phyloP scores from a whole-genome alignment of 2,329 filamentous ascomycete genomes.

The Epichloe scottii region DNA sequence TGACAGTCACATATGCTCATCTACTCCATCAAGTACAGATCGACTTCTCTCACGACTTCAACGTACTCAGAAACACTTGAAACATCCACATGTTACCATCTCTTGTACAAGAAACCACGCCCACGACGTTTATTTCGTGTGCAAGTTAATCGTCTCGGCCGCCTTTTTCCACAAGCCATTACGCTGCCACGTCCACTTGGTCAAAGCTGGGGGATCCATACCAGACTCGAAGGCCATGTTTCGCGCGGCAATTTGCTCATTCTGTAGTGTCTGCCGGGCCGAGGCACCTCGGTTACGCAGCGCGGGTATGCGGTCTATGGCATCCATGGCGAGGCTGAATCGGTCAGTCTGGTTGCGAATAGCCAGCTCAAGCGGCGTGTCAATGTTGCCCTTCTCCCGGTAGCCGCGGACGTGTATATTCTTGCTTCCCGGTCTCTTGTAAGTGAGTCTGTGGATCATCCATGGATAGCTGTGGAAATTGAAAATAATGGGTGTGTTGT shows the following conservation, averaged over 20 bases:
- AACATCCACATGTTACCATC: not conserved
- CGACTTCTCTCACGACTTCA: not conserved
- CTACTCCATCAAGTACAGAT: not conserved
- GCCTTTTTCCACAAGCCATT: constrained; percentile 26
- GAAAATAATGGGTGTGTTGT: constrained; percentile 61
- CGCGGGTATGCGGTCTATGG: constrained; percentile 53
- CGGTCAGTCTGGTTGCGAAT: constrained; percentile 68
- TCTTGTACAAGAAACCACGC: not conserved
- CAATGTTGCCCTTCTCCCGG: constrained; percentile 74
- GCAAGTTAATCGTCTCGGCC: constrained; percentile 1
- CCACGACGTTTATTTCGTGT: not conserved
- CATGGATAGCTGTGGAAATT: constrained; percentile 79
- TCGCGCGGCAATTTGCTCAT: constrained; percentile 50
- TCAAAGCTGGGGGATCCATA: constrained; percentile 53
- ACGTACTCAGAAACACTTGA: not conserved
- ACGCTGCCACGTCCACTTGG: constrained; percentile 53
- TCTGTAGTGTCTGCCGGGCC: constrained; percentile 50
- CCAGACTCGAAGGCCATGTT: constrained; percentile 58
- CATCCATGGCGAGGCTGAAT: constrained; percentile 65
- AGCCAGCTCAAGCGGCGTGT: constrained; percentile 66
- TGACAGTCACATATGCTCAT: too few relatives aligned
- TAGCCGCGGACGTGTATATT: constrained; percentile 68
- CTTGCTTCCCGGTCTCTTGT: constrained; percentile 55
- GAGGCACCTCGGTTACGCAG: constrained; percentile 51
- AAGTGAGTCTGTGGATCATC: constrained; percentile 65